phyloP scores from a whole-genome alignment of 805 yeast genomes.

The Hanseniaspora mollemarum region DNA sequence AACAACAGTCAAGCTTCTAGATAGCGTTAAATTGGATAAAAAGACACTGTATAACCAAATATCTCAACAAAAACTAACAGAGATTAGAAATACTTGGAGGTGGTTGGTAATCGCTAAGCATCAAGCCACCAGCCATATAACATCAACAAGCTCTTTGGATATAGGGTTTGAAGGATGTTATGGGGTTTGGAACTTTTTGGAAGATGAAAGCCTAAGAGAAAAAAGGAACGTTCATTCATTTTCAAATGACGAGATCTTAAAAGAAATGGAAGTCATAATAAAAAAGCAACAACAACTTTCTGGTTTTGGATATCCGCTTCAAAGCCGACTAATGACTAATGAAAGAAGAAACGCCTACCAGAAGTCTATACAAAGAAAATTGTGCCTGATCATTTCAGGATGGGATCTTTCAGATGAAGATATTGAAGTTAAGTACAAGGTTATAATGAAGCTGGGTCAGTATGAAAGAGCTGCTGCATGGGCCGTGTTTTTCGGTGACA shows the following conservation, averaged over 20 bases:
- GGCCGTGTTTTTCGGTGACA: slow-evolving; percentile 91
- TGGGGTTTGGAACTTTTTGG: slow-evolving; percentile 78
- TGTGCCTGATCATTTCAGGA: slow-evolving; percentile 77
- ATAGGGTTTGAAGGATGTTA: slow-evolving; percentile 78
- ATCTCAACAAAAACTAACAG: slow-evolving; percentile 41
- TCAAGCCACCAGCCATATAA: slow-evolving; percentile 51
- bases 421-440: slow-evolving; percentile 54
- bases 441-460: slow-evolving; percentile 46
- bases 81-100: slow-evolving; percentile 72
- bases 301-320: slow-evolving; percentile 19
- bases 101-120: slow-evolving; percentile 72
- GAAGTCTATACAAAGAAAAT: slow-evolving; percentile 51
- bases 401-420: slow-evolving; percentile 76
- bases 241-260: slow-evolving; percentile 23
- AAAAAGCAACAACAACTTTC: slow-evolving; percentile 29
- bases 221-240: slow-evolving; percentile 16
- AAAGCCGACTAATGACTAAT: slow-evolving; percentile 17
- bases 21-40: slow-evolving; percentile 31
- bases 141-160: slow-evolving; percentile 61
- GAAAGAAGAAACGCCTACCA: slow-evolving; percentile 18
- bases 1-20: slow-evolving; percentile 49
- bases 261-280: slow-evolving; percentile 31
- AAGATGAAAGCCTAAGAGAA: slow-evolving; percentile 27
- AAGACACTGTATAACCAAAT: slow-evolving; percentile 4
- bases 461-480: slow-evolving; percentile 92